phyloP scores from a whole-genome alignment of 768 basidiomycete species.

The Kwoniella bestiolae region DNA sequence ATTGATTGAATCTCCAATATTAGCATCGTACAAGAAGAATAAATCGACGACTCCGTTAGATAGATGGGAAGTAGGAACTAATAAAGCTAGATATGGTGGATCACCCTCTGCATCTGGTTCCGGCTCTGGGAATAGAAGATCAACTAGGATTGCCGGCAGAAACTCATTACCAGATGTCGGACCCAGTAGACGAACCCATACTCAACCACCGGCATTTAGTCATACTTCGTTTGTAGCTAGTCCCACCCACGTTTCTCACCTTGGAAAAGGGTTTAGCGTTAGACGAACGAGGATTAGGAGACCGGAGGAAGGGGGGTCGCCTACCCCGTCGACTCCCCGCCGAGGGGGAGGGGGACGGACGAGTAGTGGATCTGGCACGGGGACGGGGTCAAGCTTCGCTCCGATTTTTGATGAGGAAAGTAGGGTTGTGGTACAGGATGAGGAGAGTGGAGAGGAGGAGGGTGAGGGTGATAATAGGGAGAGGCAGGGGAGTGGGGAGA shows the following conservation, averaged over 20 bases:
- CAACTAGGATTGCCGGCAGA: slow-evolving; percentile 14
- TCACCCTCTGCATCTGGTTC: not conserved
- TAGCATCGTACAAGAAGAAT: not conserved
- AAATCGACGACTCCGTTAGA: slow-evolving; percentile 10
- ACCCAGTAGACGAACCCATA: not conserved
- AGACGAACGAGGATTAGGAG: not conserved
- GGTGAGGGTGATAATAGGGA: not conserved
- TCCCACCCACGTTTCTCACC: no score
- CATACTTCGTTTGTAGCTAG: slow-evolving; percentile 6
- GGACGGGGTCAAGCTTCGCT: slow-evolving; percentile 21
- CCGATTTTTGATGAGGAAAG: slow-evolving; percentile 36
- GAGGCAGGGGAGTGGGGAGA: not conserved
- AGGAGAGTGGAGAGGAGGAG: not conserved
- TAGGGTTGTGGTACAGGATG: not conserved
- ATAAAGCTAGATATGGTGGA: slow-evolving; percentile 1
- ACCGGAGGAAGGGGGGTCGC: not conserved
- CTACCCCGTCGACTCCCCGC: not conserved
- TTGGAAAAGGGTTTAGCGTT: no score
- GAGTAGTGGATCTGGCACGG: not conserved
- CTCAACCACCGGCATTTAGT: slow-evolving; percentile 8
- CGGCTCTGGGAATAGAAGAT: slow-evolving; percentile 5
- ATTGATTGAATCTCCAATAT: not conserved
- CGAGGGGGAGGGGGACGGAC: not conserved
- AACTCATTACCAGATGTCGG: not conserved
- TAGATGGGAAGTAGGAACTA: not conserved